Evolutionary conservation across 495 filamentous ascomycete species (phyloP), one percentile per base, ranked within the genome.

Genomic region (Parmelia sp.): DNA sequence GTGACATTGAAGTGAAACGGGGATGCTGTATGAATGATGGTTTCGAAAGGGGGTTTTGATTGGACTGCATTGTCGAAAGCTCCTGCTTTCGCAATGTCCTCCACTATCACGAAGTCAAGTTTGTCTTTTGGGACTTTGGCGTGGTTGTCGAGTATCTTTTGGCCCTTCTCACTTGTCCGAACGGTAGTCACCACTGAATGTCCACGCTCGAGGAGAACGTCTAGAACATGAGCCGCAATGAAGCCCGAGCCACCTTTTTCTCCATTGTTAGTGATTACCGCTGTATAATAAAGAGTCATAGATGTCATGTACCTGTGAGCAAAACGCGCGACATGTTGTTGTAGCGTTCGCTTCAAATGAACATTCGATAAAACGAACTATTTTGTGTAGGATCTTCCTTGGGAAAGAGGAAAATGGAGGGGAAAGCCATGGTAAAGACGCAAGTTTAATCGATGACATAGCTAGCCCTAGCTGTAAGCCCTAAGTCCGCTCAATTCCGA

Each of bases 101-200:
- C 83, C 9, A 96, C 91, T 71, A 96, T 86, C 59, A 81, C 82
- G 65, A 88, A 91, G 61, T 82, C 82, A 17, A 97, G 85, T 69
- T 87, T 84, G 25, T 83, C 85, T 58, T 83, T 82, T 9, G 62
- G n/a, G 4, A 78, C 71, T 33, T 81, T 70, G 0, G 87, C 82
- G 73, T 92, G 85, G 21, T 87, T 86, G 25, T 84, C 74, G 23
- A 85, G 82, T 72, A 96, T 91, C 65, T 79, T 84, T 57, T 89
- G 75, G 25, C 88, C 92, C 72, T 97, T 97, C 27, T 85, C 83
- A 60, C 89, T 80, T 5, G 84, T 87, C 57, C 93, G 83, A 57
- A 97, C 93, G 8, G 90, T 96, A 14, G 91, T 90, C 19, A 94
- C 85, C 17, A 94, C 90, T 49, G 84, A 84, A 73, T 92, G 88